These are phyloP conservation scores for Coemansia sp. DNA, from an alignment of 192 early-diverging fungal genomes.

Conservation along the genomic window DNA sequence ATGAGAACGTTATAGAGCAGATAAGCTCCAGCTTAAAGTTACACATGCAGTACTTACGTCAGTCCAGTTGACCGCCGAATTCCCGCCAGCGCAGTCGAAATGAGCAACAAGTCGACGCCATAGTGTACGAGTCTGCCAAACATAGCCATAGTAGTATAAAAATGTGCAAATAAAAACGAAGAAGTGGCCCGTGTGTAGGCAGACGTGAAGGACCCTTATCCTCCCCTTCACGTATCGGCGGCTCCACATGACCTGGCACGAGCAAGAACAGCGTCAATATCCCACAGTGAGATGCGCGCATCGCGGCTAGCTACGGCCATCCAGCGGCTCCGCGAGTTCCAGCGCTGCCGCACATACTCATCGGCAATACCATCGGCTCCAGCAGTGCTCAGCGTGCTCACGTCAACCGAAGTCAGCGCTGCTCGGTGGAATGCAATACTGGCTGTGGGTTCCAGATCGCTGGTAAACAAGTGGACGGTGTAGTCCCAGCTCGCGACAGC, in stretches of 20 bases:
- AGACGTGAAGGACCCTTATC: background rate
- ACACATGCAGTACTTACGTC: constrained; percentile 25
- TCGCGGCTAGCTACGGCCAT: constrained; percentile 50
- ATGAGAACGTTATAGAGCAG: background rate
- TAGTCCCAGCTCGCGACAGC: constrained; percentile 55
- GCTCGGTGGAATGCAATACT: constrained; percentile 39
- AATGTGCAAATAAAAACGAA: background rate
- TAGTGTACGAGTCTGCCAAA: constrained; percentile 34
- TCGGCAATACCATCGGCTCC: constrained; percentile 16
- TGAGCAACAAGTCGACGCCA: constrained; percentile 36
- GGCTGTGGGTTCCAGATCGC: constrained; percentile 13
- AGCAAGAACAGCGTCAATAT: background rate
- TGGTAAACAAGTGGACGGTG: constrained; percentile 24
- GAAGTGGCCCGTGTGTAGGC: background rate
- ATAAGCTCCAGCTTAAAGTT: background rate
- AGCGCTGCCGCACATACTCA: constrained; percentile 39
- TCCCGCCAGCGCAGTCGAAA: constrained; percentile 44
- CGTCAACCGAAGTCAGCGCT: constrained; percentile 35
- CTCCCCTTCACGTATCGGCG: background rate
- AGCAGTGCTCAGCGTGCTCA: constrained; percentile 33
- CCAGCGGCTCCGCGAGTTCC: constrained; percentile 47
- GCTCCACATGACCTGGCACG: constrained; percentile 2
- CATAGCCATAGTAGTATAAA: constrained; percentile 16
- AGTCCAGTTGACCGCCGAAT: constrained; percentile 37
- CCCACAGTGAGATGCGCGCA: constrained; percentile 49